Percentiles rank a stretch among this genome's conserved stretches.
These are phyloP conservation scores for Pilasporangium apinafurcum DNA, from an alignment of 352 stramenopile genomes.

Conservation along the genomic window DNA sequence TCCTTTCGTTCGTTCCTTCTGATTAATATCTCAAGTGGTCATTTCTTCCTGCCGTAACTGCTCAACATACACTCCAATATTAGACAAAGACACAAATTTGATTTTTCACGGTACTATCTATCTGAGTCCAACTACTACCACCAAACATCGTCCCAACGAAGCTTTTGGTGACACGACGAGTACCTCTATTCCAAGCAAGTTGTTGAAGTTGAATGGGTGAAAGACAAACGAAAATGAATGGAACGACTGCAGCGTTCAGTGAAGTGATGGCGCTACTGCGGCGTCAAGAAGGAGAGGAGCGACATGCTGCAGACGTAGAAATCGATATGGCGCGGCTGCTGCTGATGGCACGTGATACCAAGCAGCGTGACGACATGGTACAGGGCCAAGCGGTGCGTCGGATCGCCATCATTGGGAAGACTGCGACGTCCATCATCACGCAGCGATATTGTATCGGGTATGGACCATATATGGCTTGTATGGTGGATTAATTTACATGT, in stretches of 20 bases:
- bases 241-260: constrained; percentile 23
- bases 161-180: too few species aligned
- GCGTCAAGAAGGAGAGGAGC: constrained; percentile 35
- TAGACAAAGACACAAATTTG: too few species aligned
- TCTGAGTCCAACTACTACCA: too few species aligned
- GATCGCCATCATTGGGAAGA: constrained; percentile 30
- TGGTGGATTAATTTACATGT: not conserved
- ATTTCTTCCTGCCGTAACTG: too few species aligned
- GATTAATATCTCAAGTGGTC: too few species aligned
- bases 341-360: constrained; percentile 37
- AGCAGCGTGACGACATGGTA: constrained; percentile 48
- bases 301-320: constrained; percentile 31
- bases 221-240: not conserved
- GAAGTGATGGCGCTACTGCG: constrained; percentile 47
- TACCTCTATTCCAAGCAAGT: too few species aligned
- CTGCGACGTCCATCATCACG: constrained; percentile 6
- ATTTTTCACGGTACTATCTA: too few species aligned
- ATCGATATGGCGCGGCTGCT: constrained; percentile 45
- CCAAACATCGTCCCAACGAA: too few species aligned
- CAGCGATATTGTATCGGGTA: constrained; percentile 30
- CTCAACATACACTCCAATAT: too few species aligned
- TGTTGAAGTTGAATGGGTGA: too few species aligned
- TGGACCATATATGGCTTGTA: not conserved
- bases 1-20: too few species aligned
- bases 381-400: constrained; percentile 47